Evolutionary conservation across 2,329 filamentous ascomycete genomes (phyloP), one percentile per base, ranked within the genome.

Genomic region (Neofusicoccum sp.): DNA sequence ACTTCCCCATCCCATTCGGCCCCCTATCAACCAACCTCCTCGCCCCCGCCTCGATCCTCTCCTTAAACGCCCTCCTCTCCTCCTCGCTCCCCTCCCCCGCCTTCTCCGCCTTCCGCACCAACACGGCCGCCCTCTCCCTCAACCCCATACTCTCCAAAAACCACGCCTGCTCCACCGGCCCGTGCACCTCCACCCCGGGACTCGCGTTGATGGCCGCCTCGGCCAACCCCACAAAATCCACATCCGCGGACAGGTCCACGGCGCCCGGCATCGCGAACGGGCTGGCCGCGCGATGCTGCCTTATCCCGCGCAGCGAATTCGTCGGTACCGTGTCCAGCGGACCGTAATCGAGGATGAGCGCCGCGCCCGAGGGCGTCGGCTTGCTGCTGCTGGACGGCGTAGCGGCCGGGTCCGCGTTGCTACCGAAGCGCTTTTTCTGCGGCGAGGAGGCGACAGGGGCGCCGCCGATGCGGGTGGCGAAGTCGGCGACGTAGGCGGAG

Each of bases 281-380:
- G 28, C 88, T 93, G 49, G 96, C 90, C 29, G 84, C 83, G 29
- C 83, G 80, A 78, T 99, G 95, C 12, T 84, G 81, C 39, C 88
- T 86, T 75, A 99, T 98, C 28, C 95, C 95, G 36, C 95, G 90
- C 28, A 99, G 84, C 0, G 93, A 96, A 81, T 97, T 96, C 65
- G 90, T 82, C 2, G 95, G 95, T 54, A 99, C 88, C 0, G 85
- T 90, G 64, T 87, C 83, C 3, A 87, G 77, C 4, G 94, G 90
- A 16, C 95, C 95, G 78, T 99, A 99, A 79, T 99, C 95, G 49
- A 99, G 87, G 69, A 99, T 92, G n/a, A 99, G 83, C 0, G 94
- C 95, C 7, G 93, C 95, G 56, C 95, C 95, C 0, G 88, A 89
- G 1, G 93, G 87, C 0, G 73, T 74, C 0, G 81, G 68, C 72